A percentile compares a stretch with the other conserved stretches of the same genome.
These are phyloP conservation scores for Pulveroboletus sp. DNA, from an alignment of 768 basidiomycete species.

Conservation along the genomic window DNA sequence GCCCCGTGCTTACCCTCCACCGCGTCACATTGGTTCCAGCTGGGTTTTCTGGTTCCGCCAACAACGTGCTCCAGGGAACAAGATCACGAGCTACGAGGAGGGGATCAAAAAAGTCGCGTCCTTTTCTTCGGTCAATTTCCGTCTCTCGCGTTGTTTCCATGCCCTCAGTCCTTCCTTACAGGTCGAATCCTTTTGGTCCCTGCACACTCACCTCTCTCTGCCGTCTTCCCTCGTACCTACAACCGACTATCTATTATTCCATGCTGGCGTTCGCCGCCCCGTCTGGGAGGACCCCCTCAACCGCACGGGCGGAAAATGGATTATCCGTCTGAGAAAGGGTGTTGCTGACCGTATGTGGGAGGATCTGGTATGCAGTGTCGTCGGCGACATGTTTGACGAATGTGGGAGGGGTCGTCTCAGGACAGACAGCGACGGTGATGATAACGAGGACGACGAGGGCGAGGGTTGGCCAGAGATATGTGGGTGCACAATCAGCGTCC, in stretches of 20 bases:
- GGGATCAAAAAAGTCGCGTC: constrained; percentile 90
- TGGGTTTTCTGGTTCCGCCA: constrained; percentile 94
- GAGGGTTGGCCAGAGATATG: constrained; percentile 78
- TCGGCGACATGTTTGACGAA: constrained; percentile 87
- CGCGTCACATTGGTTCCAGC: constrained; percentile 35
- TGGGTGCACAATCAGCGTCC: constrained; percentile 90
- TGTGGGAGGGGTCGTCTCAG: constrained; percentile 37
- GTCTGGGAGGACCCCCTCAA: constrained; percentile 97
- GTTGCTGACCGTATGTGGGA: constrained; percentile 91
- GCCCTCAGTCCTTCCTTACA: constrained; percentile 28
- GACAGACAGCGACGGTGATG: constrained; percentile 31
- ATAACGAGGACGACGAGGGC: constrained; percentile 32
- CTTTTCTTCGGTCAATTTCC: constrained; percentile 69
- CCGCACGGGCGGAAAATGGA: constrained; percentile 88
- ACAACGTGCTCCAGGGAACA: constrained; percentile 85
- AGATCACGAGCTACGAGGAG: constrained; percentile 88
- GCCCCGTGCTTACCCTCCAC: constrained; percentile 13
- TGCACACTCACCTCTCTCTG: constrained; percentile 86
- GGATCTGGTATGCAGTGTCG: constrained; percentile 77
- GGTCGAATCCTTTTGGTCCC: constrained; percentile 94
- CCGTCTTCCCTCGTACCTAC: constrained; percentile 83
- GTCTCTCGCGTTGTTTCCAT: background rate
- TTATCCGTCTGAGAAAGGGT: constrained; percentile 87
- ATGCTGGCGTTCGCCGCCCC: constrained; percentile 76
- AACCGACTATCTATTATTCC: constrained; percentile 93